phyloP scores from a whole-genome alignment of 2,329 filamentous ascomycete species.

The Drechslerella dactyloides region DNA sequence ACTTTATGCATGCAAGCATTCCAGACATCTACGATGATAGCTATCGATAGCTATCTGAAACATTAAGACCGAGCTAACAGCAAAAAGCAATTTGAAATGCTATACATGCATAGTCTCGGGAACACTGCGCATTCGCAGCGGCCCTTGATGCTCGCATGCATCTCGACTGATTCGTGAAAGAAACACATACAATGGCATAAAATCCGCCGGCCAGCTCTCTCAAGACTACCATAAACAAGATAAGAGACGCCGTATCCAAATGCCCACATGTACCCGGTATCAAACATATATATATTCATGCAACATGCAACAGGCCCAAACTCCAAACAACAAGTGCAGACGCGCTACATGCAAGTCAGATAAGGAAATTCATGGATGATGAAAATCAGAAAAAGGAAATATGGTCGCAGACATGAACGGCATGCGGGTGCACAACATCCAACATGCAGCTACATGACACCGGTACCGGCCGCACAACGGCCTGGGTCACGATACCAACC shows the following conservation, averaged over 20 bases:
- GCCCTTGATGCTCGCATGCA: too few species aligned
- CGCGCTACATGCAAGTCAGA: conserved; percentile 1
- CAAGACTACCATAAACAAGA: neutral
- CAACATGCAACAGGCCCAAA: conserved; percentile 25
- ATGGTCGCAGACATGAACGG: neutral
- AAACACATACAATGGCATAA: conserved; percentile 7
- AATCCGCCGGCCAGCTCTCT: neutral
- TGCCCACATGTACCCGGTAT: conserved; percentile 22
- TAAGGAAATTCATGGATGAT: neutral
- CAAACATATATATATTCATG: conserved; percentile 7
- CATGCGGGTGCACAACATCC: neutral
- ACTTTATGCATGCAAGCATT: too few species aligned
- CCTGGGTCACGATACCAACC: too few species aligned
- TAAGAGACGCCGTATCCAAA: conserved; percentile 48
- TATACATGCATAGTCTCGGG: too few species aligned
- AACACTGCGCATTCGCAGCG: too few species aligned
- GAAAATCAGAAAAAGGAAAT: conserved; percentile 10
- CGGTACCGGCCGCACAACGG: too few species aligned
- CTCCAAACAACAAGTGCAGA: conserved; percentile 28
- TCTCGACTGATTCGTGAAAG: conserved; percentile 1
- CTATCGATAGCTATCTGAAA: too few species aligned
- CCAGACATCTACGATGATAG: too few species aligned
- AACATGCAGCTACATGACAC: neutral
- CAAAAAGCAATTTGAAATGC: too few species aligned
- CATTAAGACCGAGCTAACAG: too few species aligned